Base-by-base conservation (phyloP, 2,329 filamentous ascomycete species). In the Aspergillus oerlinghausenensis region DNA sequence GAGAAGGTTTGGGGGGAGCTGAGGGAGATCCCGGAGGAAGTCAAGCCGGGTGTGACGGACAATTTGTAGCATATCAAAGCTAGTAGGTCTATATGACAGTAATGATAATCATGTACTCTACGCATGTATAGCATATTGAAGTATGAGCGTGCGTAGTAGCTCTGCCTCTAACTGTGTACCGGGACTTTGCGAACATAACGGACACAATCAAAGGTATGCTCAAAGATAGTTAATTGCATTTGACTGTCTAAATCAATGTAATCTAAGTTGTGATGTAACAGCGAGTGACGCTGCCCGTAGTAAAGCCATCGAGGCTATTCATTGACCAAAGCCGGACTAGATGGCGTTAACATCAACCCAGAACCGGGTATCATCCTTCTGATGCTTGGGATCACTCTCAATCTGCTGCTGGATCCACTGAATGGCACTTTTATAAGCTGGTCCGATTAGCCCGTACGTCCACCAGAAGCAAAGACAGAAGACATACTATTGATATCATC, bases 1-100 rank as follows among this genome's bases (percentile, higher is more conserved):
- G 59, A 69, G 51, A 74, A 68, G 56, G 57, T 81, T 0, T 82
- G 78, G 77, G 64, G 61, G 3, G 79, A 82, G 63, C 51, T 82
- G 52, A 62, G 60, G 5, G 59, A 52, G 7, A 77, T 76, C 26
- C 53, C 81, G 55, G 77, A 82, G 59, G 60, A 51, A 1, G 74
- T 80, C 45, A 55, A 72, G 53, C 77, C 77, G 2, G 77, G 75
- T 0, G 61, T 75, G 14, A 69, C 66, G 54, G 32, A 9, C 42
- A 45, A 45, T 21, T 11, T 45, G 19, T 45, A 23, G 6, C 17
- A 11, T 29, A 29, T 11, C 3, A 8, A 29, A 29, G 28, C 3
- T 29, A 29, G 28, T 3, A 10, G 10, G 9, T 3, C 28, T 29
- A 11, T 11, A 4, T 29, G 28, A 1, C 10, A 10, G 9, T 11